A percentile compares a stretch with the other conserved stretches of the same genome.
Conservation (phyloP, 768 basidiomycete species). For the Kondoa malvinella region DNA sequence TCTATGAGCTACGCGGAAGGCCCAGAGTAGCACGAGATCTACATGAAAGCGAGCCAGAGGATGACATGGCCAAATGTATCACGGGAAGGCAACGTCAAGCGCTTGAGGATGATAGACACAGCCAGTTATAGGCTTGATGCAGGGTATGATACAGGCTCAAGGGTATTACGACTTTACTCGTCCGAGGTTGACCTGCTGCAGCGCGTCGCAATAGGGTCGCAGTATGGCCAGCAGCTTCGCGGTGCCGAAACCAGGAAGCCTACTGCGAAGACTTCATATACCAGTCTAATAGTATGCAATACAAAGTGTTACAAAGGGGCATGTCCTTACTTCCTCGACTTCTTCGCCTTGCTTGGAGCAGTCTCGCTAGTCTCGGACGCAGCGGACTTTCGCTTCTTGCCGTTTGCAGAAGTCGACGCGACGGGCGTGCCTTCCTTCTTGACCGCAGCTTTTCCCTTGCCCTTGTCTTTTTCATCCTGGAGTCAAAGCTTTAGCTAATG, state of each 20-base stretch:
- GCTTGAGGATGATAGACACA: too few species aligned
- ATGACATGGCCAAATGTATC: too few species aligned
- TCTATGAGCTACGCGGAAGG: neutral
- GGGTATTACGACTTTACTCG: too few species aligned
- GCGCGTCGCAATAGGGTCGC: too few species aligned
- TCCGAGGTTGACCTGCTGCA: too few species aligned
- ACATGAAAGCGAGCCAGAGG: neutral
- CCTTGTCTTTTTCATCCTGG: conserved; percentile 4
- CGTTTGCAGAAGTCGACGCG: neutral
- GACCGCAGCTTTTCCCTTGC: neutral
- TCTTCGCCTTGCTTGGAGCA: neutral
- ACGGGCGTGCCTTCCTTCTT: neutral
- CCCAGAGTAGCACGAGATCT: neutral
- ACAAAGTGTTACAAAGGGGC: neutral
- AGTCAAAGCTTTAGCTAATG: neutral
- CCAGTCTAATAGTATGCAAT: neutral
- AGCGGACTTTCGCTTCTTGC: neutral
- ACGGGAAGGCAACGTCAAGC: too few species aligned
- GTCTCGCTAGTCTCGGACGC: neutral
- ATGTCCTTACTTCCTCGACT: neutral
- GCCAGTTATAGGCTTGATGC: too few species aligned
- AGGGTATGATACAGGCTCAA: too few species aligned
- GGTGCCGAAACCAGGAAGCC: too few species aligned
- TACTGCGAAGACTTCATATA: too few species aligned
- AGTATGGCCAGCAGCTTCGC: too few species aligned